Base-by-base conservation (phyloP, 108 stramenopile species). In the Skeletonema menzelii region DNA sequence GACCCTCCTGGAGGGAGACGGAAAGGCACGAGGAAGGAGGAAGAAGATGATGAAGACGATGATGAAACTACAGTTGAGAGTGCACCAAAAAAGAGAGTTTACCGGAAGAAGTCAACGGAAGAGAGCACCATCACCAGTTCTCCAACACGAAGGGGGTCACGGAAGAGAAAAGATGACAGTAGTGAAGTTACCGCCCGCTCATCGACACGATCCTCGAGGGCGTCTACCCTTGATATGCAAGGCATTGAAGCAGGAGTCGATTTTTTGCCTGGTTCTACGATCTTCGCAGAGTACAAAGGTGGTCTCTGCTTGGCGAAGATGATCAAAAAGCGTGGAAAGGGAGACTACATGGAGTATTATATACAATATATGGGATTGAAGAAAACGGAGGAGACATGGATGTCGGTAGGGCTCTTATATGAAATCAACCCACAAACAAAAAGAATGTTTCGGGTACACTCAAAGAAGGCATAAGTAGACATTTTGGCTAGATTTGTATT, bases 391-490 rank as follows among this genome's bases (percentile, higher is more conserved):
- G 72, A 77, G 56, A 34, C 46, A 6, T 82, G 82, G 82, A 55
- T 82, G 17, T 78, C 82, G 2, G 73, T 66, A 34, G 57, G 58
- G 24, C 47, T 73, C 27, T 66, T 82, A 22, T 83, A 76, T 66
- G 82, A 83, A 67, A 83, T 83, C 69, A 83, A 83, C 56, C 78
- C 82, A 12, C 82, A 83, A 49, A 83, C 82, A 37, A 83, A 83
- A 57, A 40, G 82, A 61, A 63, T 79, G 57, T 83, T 73, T 64
- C 65, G 79, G 28, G 20, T 22, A 22, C 17, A 53, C 49, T 53
- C 49, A 53, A 53, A 53, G 22, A 53, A 42, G 40, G 40, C 15
- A 42, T 42, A n/a, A n/a, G n/a, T n/a, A 42, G 40, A 42, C 40
- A 42, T 42, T 42, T 42, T 38, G 15, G 49, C 49, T 53, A 53